Conservation (phyloP, 1,139 yeast genomes). For the Hyphopichia burtonii region DNA sequence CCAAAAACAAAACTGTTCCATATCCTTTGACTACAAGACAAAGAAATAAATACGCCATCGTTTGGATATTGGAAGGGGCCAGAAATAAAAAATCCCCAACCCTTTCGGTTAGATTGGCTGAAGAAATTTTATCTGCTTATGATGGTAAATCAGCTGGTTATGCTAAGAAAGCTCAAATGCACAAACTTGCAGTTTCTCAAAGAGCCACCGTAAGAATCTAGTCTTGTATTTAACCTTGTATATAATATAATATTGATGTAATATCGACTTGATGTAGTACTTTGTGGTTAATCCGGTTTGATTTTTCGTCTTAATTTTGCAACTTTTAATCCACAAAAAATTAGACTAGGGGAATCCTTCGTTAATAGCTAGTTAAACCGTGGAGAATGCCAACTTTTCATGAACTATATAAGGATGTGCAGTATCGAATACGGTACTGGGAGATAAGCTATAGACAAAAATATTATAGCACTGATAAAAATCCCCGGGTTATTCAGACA, state of each 20-base stretch:
- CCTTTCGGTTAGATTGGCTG: conserved; percentile 85
- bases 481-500: conserved; percentile 39
- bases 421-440: conserved; percentile 28
- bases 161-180: conserved; percentile 81
- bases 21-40: conserved; percentile 80
- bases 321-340: no score
- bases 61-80: conserved; percentile 87
- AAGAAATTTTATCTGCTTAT: conserved; percentile 76
- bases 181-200: conserved; percentile 78
- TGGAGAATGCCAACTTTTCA: conserved; percentile 3
- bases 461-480: conserved; percentile 39
- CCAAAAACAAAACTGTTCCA: conserved; percentile 79
- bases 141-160: conserved; percentile 81
- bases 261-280: background rate
- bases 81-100: conserved; percentile 76
- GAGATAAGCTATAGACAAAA: conserved; percentile 38
- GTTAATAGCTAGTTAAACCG: no score
- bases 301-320: no score
- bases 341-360: no score
- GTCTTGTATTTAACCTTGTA: conserved; percentile 1
- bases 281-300: background rate
- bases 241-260: background rate
- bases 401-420: conserved; percentile 17
- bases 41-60: conserved; percentile 80
- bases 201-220: conserved; percentile 66